phyloP scores from a whole-genome alignment of 768 basidiomycete species.

The Tricholoma saponaceum region DNA sequence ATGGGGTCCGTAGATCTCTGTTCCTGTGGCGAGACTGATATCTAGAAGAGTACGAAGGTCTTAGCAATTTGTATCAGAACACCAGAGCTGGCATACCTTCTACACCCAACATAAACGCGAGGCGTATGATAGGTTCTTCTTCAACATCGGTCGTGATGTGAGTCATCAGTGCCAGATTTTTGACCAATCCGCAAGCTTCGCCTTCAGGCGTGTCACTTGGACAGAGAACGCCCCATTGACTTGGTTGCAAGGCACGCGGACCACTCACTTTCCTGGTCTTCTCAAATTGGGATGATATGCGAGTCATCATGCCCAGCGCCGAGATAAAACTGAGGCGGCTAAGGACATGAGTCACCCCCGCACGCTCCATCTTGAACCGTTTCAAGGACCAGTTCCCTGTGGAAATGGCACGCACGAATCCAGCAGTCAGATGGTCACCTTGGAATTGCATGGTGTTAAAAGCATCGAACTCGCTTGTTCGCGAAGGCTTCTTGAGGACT shows the following conservation, averaged over 20 bases:
- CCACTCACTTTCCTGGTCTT: constrained; percentile 99
- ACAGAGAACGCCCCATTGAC: constrained; percentile 99
- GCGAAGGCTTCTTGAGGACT: constrained; percentile 91
- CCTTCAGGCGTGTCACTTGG: constrained; percentile 99
- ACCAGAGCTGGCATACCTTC: constrained; percentile 58
- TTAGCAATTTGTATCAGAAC: neutral
- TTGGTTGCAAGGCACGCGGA: constrained; percentile 93
- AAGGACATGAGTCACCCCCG: constrained; percentile 96
- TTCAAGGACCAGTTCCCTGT: constrained; percentile 99
- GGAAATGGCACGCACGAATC: constrained; percentile 95
- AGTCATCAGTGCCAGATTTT: constrained; percentile 98
- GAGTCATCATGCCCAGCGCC: constrained; percentile 99
- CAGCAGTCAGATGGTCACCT: constrained; percentile 93
- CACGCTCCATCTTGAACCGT: constrained; percentile 99
- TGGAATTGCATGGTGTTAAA: constrained; percentile 93
- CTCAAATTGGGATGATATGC: constrained; percentile 97
- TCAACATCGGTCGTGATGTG: constrained; percentile 99
- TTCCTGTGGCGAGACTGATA: constrained; percentile 86
- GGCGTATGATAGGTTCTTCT: constrained; percentile 85
- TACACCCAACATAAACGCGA: constrained; percentile 94
- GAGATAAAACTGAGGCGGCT: constrained; percentile 95
- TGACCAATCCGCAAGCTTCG: constrained; percentile 97
- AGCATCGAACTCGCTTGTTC: constrained; percentile 93
- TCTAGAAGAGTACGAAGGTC: constrained; percentile 40
- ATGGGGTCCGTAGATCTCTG: constrained; percentile 91